A percentile compares a stretch with the other conserved stretches of the same genome.
Conservation (phyloP, 176 grass and related monocot genomes). For the Eleusine coracana region DNA sequence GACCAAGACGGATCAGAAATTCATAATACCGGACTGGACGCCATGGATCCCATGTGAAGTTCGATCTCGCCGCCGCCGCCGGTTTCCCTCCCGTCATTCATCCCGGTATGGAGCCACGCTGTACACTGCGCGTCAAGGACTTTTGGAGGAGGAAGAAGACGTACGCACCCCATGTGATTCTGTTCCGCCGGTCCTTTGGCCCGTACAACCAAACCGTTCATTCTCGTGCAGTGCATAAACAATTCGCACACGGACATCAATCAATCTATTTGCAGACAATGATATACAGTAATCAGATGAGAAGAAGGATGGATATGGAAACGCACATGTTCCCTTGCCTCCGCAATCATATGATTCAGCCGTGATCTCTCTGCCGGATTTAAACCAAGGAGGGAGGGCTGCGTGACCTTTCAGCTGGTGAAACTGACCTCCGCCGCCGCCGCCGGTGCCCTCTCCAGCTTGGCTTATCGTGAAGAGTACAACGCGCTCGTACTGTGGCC, state of each 20-base stretch:
- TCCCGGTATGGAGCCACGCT: slow-evolving; percentile 14
- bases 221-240: neutral
- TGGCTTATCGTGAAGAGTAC: slow-evolving; percentile 5
- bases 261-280: neutral
- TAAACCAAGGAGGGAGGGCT: neutral
- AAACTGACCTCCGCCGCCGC: neutral
- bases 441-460: neutral
- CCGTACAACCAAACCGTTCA: neutral
- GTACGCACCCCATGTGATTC: slow-evolving; percentile 6
- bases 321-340: neutral
- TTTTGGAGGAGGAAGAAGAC: neutral
- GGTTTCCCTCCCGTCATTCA: slow-evolving; percentile 28
- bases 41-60: slow-evolving; percentile 20
- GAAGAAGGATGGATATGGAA: neutral
- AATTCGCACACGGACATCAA: neutral
- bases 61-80: neutral
- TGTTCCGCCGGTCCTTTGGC: neutral
- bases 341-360: neutral
- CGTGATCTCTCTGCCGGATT: neutral
- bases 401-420: neutral
- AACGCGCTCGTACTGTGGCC: slow-evolving; percentile 22
- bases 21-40: neutral
- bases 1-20: neutral
- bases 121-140: neutral
- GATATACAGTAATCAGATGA: neutral